Base-by-base conservation (phyloP, 2,329 filamentous ascomycete genomes). In the Cadophora sp. region DNA sequence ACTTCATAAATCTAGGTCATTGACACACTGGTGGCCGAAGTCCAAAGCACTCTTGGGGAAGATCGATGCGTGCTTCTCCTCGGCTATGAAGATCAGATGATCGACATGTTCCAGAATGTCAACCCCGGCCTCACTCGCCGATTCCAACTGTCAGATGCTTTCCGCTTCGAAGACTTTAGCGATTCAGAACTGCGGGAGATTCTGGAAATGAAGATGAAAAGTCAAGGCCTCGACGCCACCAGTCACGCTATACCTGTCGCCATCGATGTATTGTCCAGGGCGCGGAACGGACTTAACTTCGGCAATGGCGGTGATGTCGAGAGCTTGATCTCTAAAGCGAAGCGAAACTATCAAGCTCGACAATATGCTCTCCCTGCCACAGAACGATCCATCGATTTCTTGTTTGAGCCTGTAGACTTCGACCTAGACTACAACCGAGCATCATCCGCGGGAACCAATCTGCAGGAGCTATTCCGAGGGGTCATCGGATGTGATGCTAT, bases 251-350 rank as follows among this genome's bases (percentile, higher is more conserved):
- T 83, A 62, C 75, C 77, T 0, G 84, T 86, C 0, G 89, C 85
- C 0, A 78, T 89, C 66, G 87, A 89, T 3, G 80, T 89, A n/a
- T 80, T 94, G 0, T 78, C 79, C 7, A 83, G 89, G 4, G 84
- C 85, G 1, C 84, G 89, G 0, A 90, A 90, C 70, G 82, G 86
- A 0, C 84, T 85, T 0, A 85, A 91, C 69, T 92, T 92, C 74
- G 87, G 91, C 0, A 94, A 95, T 72, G 91, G 87, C 0, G 87
- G 90, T 0, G 91, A 93, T 69, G 85, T 96, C 20, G 90, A 95
- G 56, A 91, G 85, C n/a, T 74, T 93, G 76, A 85, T 66, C 78
- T 92, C 0, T 77, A 87, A 66, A 80, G 82, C 0, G 87, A 89
- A 77, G 50, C 24, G 22, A 0, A 70, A 68, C 20, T 72, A 74